Base-by-base conservation (phyloP, 352 stramenopile species). In the Phytophthora pistaciae region DNA sequence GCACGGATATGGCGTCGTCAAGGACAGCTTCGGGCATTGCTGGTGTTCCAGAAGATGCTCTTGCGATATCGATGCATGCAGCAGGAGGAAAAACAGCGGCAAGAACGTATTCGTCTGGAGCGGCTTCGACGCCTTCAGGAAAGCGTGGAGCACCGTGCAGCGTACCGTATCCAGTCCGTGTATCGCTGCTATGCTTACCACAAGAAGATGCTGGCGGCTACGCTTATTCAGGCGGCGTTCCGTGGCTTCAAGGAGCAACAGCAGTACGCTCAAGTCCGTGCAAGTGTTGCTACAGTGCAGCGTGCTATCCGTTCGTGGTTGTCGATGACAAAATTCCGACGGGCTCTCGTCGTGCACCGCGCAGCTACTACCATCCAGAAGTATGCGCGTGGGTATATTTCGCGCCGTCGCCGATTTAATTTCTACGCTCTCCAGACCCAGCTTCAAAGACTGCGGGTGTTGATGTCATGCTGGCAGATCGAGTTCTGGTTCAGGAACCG, bases 391-490 rank as follows among this genome's bases (percentile, higher is more conserved):
- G 84, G 87, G 14, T 79, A 71, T 57, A 56, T 68, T 31, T 76
- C 73, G 16, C 75, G 84, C 18, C 58, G 58, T 29, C 60, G 52
- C 46, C 66, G 73, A 9, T 80, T 91, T 44, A 74, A 82, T 64
- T 94, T 83, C 27, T 86, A 79, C 42, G 56, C 60, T 3, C 27
- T 88, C 5, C 69, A 85, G 59, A 53, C 65, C 21, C 79, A 84
- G 40, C 53, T 88, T 3, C 59, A 75, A 31, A 71, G 78, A 5
- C 57, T 88, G 20, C 75, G 71, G 56, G 62, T 79, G 38, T 66
- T 85, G 36, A 62, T 68, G 27, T 79, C 80, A 52, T 87, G 77
- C 56, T 91, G 83, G 83, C 61, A 68, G 27, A 86, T 91, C 52
- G 80, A 91, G 54, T 64, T 52, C n/a, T 91, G 83, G 83, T 89